Evolutionary conservation across 2,329 filamentous ascomycete species (phyloP).

Genomic region (Penicillium crustosum): DNA sequence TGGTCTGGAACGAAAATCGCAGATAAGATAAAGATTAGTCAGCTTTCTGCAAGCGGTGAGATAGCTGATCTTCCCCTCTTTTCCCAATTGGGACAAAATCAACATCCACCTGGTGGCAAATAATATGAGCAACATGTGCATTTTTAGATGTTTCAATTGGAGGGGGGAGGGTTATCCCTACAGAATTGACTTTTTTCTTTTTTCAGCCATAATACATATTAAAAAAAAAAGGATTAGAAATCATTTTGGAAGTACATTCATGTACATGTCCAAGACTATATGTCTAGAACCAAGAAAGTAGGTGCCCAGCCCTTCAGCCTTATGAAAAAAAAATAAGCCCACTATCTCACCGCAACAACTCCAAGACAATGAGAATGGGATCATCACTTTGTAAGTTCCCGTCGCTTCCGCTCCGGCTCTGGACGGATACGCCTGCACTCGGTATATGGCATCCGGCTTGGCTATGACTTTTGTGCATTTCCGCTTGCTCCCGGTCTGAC

Average conservation of each 20-base stretch:
- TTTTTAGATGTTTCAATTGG: not conserved
- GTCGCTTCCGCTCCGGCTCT: constrained; percentile 24
- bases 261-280: not conserved
- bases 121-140: not conserved
- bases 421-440: constrained; percentile 24
- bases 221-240: no score
- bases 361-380: constrained; percentile 13
- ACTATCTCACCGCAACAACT: constrained; percentile 12
- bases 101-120: not conserved
- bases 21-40: constrained; percentile 18
- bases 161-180: not conserved
- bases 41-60: constrained; percentile 6
- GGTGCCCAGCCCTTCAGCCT: not conserved
- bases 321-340: not conserved
- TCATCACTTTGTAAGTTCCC: constrained; percentile 26
- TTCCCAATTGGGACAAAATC: not conserved
- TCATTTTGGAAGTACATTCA: not conserved
- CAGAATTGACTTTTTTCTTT: not conserved
- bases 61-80: not conserved
- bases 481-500: constrained; percentile 30
- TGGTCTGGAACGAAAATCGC: not conserved
- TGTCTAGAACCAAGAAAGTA: not conserved
- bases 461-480: constrained; percentile 22
- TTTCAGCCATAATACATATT: not conserved
- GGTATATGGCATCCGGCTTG: constrained; percentile 27